phyloP scores from a whole-genome alignment of 768 basidiomycete genomes.

The Cyclocybe aegerita region DNA sequence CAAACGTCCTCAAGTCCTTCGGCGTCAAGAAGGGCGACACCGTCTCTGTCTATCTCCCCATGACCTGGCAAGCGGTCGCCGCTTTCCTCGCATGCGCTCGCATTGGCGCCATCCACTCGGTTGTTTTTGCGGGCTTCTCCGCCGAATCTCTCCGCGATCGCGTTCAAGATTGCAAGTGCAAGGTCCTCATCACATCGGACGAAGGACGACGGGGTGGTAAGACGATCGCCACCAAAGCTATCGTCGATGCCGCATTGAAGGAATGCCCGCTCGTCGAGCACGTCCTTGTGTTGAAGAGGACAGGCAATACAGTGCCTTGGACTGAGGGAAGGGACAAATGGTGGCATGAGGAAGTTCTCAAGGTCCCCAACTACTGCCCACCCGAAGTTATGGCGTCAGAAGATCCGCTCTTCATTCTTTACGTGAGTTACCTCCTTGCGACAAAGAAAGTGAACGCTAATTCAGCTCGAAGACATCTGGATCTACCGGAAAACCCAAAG shows the following conservation, averaged over 20 bases:
- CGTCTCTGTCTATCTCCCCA: conserved; percentile 89
- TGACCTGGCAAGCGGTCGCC: conserved; percentile 94
- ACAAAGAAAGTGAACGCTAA: conserved; percentile 6
- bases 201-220: conserved; percentile 95
- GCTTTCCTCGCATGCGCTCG: conserved; percentile 98
- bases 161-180: conserved; percentile 82
- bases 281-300: conserved; percentile 85
- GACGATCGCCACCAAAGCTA: conserved; percentile 89
- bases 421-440: conserved; percentile 56
- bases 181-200: conserved; percentile 94
- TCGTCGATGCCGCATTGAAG: conserved; percentile 89
- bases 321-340: conserved; percentile 84
- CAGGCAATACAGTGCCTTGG: conserved; percentile 81
- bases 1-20: conserved; percentile 87
- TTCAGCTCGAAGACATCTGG: conserved; percentile 72
- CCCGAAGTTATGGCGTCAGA: conserved; percentile 88
- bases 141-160: conserved; percentile 94
- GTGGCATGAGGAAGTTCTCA: conserved; percentile 93
- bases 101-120: conserved; percentile 95
- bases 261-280: conserved; percentile 86
- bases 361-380: conserved; percentile 86
- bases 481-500: conserved; percentile 95
- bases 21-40: conserved; percentile 96
- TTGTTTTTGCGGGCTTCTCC: conserved; percentile 97
- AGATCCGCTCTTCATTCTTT: conserved; percentile 98